Percentiles rank a stretch among this genome's conserved stretches.
Conservation (phyloP, 768 basidiomycete species). For the Pleurotus giganteus region DNA sequence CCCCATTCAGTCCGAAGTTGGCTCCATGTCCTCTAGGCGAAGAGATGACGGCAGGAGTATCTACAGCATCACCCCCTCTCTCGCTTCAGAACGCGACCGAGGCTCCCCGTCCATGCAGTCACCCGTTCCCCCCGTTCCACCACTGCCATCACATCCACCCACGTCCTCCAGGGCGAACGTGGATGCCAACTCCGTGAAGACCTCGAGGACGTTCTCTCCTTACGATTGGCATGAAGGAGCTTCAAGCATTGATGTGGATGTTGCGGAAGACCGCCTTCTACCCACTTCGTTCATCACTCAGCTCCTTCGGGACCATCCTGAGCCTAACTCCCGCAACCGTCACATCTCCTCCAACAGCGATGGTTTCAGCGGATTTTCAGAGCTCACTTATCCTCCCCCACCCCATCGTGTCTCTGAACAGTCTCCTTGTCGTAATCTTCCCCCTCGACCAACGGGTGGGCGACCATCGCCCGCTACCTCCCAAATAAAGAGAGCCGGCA, state of each 20-base stretch:
- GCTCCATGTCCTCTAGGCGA: slow-evolving; percentile 21
- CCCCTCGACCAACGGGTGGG: slow-evolving; percentile 18
- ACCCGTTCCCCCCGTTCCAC: slow-evolving; percentile 14
- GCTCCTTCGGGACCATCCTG: slow-evolving; percentile 44
- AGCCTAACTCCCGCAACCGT: slow-evolving; percentile 20
- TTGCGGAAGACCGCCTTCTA: slow-evolving; percentile 54
- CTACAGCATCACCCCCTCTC: slow-evolving; percentile 23
- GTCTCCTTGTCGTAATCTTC: slow-evolving; percentile 13
- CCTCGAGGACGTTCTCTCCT: slow-evolving; percentile 31
- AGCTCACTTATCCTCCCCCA: slow-evolving; percentile 53
- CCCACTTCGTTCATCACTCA: slow-evolving; percentile 63
- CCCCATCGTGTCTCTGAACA: slow-evolving; percentile 9
- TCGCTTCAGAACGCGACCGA: slow-evolving; percentile 14
- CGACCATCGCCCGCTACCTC: slow-evolving; percentile 36
- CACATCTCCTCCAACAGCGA: slow-evolving; percentile 35
- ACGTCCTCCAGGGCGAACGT: not conserved
- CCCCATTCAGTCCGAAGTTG: slow-evolving; percentile 32
- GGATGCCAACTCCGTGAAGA: slow-evolving; percentile 12
- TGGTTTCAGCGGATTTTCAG: slow-evolving; percentile 49
- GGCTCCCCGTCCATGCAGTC: slow-evolving; percentile 8
- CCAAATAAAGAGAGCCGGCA: slow-evolving; percentile 14
- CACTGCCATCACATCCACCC: slow-evolving; percentile 9
- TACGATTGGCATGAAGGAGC: slow-evolving; percentile 64
- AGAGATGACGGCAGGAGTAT: slow-evolving; percentile 16
- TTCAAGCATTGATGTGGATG: slow-evolving; percentile 54